A percentile compares a stretch with the other conserved stretches of the same genome.
Conservation (phyloP, 805 yeast species). For the Ogataea nakhonphanomensis region DNA sequence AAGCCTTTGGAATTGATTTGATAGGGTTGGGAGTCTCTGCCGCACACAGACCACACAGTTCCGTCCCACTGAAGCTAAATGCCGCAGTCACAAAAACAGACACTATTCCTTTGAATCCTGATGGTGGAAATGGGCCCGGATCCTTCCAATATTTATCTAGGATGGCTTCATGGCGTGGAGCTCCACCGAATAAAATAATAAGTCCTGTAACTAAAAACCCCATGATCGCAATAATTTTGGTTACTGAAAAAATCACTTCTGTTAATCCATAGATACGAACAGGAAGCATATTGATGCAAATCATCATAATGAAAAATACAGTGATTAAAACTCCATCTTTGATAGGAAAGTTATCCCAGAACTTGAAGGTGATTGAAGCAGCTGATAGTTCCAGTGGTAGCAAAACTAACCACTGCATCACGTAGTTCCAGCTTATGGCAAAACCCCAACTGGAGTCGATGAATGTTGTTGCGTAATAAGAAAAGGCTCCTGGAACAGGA, state of each 20-base stretch:
- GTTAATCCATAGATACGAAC: conserved; percentile 55
- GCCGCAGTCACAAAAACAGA: conserved; percentile 54
- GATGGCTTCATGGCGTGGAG: conserved; percentile 40
- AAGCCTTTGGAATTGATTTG: conserved; percentile 47
- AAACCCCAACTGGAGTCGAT: conserved; percentile 61
- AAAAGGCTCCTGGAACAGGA: conserved; percentile 64
- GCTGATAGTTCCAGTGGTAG: conserved; percentile 52
- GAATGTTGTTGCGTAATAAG: conserved; percentile 58
- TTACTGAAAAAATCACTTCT: conserved; percentile 46
- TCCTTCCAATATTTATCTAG: conserved; percentile 45
- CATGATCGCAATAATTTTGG: conserved; percentile 46
- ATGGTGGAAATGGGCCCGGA: conserved; percentile 40
- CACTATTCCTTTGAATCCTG: conserved; percentile 50
- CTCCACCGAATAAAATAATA: conserved; percentile 46
- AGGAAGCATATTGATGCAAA: conserved; percentile 49
- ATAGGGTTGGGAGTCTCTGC: conserved; percentile 48
- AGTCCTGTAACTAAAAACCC: conserved; percentile 55
- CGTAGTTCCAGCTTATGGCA: conserved; percentile 58
- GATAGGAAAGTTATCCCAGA: conserved; percentile 41
- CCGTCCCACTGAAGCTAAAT: conserved; percentile 53
- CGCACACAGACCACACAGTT: conserved; percentile 48
- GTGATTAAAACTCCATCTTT: conserved; percentile 51
- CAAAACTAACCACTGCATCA: conserved; percentile 49
- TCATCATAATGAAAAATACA: conserved; percentile 46
- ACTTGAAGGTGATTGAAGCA: conserved; percentile 51